Conservation (phyloP, 2,329 filamentous ascomycete species). For the Sphaerulina vaccinii region DNA sequence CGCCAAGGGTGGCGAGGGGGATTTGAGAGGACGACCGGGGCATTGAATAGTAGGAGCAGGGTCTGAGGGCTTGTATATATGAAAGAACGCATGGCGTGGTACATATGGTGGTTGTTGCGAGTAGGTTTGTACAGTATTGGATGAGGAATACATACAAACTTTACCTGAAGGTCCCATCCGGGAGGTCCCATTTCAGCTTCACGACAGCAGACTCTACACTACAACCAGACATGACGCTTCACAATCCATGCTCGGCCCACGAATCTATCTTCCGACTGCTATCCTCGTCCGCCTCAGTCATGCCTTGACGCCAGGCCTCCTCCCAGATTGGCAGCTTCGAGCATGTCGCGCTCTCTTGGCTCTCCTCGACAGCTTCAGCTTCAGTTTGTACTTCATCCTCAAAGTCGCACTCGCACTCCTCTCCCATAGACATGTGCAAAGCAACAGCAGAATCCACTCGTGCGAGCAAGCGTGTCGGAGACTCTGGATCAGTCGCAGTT, state of each 20-base stretch:
- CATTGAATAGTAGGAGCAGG: neutral
- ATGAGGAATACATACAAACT: too few species aligned
- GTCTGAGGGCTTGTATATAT: neutral
- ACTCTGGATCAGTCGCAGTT: neutral
- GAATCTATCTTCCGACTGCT: too few species aligned
- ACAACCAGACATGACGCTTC: too few species aligned
- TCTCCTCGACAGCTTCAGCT: neutral
- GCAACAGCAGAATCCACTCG: neutral
- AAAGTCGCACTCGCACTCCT: neutral
- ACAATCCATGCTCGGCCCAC: too few species aligned
- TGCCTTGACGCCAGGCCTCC: neutral
- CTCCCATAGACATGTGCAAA: neutral
- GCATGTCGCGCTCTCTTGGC: neutral
- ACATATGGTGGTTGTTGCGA: too few species aligned
- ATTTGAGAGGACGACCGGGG: constrained; percentile 38
- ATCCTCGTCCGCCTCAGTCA: neutral
- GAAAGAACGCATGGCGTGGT: too few species aligned
- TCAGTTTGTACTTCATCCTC: neutral
- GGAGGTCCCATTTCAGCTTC: too few species aligned
- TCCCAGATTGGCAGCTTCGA: neutral
- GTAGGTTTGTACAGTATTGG: too few species aligned
- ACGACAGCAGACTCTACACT: too few species aligned
- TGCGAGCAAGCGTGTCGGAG: neutral
- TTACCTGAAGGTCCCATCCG: too few species aligned
- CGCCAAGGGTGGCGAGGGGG: constrained; percentile 52